phyloP scores from a whole-genome alignment of 2,329 filamentous ascomycete genomes.

The Botrytis elliptica region DNA sequence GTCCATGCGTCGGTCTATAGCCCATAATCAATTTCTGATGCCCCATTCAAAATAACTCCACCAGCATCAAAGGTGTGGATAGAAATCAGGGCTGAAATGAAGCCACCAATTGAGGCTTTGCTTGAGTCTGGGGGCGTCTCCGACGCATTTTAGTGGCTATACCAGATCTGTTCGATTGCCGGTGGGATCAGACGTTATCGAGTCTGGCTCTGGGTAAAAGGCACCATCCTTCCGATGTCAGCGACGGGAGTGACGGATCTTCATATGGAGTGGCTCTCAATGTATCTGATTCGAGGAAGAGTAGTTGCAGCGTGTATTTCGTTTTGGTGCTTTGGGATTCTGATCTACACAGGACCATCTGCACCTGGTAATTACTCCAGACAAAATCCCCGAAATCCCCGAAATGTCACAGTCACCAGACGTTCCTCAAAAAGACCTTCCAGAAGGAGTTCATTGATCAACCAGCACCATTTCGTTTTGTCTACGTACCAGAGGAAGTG shows the following conservation, averaged over 20 bases:
- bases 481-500: neutral
- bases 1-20: neutral
- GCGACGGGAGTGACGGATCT: neutral
- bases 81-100: conserved; percentile 4
- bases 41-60: neutral
- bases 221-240: neutral
- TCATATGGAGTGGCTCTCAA: neutral
- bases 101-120: neutral
- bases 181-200: neutral
- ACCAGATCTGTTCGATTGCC: neutral
- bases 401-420: neutral
- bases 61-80: neutral
- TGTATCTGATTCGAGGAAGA: neutral
- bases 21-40: neutral
- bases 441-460: neutral
- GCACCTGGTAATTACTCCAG: neutral
- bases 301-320: neutral
- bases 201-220: neutral
- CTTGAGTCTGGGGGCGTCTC: neutral
- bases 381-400: neutral
- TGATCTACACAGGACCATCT: neutral
- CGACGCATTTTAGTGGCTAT: neutral
- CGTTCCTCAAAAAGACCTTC: neutral
- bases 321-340: neutral
- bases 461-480: neutral